Evolutionary conservation across 345 rosid genomes (phyloP).

Genomic region (Acer saccharum): DNA sequence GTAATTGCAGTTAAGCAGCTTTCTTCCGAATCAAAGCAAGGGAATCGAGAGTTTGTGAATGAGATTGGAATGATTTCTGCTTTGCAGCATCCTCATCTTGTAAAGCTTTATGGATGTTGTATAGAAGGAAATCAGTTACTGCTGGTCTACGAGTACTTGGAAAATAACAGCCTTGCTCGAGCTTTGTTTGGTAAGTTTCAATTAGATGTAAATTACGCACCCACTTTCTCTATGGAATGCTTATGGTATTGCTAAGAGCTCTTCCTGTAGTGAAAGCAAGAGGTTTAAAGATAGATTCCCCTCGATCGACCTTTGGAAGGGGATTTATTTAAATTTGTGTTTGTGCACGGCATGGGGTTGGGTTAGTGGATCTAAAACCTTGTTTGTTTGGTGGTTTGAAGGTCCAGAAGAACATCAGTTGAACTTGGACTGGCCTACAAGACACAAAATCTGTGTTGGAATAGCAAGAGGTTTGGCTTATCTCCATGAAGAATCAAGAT

Average conservation of each 20-base stretch:
- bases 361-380: background rate
- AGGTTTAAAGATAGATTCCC: too few relatives aligned
- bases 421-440: slow-evolving; percentile 60
- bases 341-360: too few relatives aligned
- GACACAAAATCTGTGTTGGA: slow-evolving; percentile 65
- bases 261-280: background rate
- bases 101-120: slow-evolving; percentile 69
- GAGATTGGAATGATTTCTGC: slow-evolving; percentile 65
- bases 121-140: slow-evolving; percentile 59
- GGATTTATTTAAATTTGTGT: too few relatives aligned
- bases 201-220: background rate
- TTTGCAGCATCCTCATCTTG: slow-evolving; percentile 66
- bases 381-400: slow-evolving; percentile 9
- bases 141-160: slow-evolving; percentile 72
- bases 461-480: slow-evolving; percentile 68
- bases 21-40: slow-evolving; percentile 71
- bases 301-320: too few relatives aligned
- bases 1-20: slow-evolving; percentile 65
- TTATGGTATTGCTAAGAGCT: background rate
- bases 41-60: slow-evolving; percentile 64
- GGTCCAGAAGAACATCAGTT: slow-evolving; percentile 46
- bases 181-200: slow-evolving; percentile 57
- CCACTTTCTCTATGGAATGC: background rate
- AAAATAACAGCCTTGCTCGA: slow-evolving; percentile 64
- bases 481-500: slow-evolving; percentile 70